Conservation (phyloP, 768 basidiomycete species). For the Gyrodon lividus region DNA sequence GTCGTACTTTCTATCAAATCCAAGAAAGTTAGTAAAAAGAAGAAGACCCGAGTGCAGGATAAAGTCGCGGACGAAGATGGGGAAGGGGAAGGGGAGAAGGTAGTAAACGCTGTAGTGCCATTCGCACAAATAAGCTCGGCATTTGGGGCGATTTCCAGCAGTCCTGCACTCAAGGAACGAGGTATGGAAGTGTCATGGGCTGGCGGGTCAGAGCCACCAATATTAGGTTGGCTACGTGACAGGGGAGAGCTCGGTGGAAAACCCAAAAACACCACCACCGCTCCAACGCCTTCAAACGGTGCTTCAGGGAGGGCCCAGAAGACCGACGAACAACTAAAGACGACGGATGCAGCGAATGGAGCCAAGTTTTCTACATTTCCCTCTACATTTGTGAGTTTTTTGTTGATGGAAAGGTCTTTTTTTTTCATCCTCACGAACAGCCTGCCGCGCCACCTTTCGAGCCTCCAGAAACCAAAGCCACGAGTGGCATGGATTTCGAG, state of each 20-base stretch:
- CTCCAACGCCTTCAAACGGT: constrained; percentile 25
- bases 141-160: constrained; percentile 69
- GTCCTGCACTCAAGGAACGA: constrained; percentile 50
- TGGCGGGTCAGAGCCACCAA: constrained; percentile 65
- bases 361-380: constrained; percentile 64
- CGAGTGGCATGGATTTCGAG: constrained; percentile 67
- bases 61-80: constrained; percentile 35
- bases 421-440: constrained; percentile 14
- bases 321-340: constrained; percentile 5
- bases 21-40: constrained; percentile 38
- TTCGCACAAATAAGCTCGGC: constrained; percentile 77
- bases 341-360: constrained; percentile 9
- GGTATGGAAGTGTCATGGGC: constrained; percentile 75
- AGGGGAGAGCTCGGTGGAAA: constrained; percentile 57
- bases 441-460: constrained; percentile 18
- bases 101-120: constrained; percentile 69
- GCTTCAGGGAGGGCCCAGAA: background rate
- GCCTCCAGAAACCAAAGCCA: constrained; percentile 21
- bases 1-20: constrained; percentile 70
- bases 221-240: constrained; percentile 70
- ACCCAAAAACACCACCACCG: constrained; percentile 1
- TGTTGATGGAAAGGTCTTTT: background rate
- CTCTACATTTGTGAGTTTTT: constrained; percentile 16
- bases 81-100: constrained; percentile 42
- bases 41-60: constrained; percentile 34